Percentiles rank a stretch among this genome's conserved stretches.
Conservation (phyloP, 108 stramenopile genomes). For the Conticribra weissflogii region DNA sequence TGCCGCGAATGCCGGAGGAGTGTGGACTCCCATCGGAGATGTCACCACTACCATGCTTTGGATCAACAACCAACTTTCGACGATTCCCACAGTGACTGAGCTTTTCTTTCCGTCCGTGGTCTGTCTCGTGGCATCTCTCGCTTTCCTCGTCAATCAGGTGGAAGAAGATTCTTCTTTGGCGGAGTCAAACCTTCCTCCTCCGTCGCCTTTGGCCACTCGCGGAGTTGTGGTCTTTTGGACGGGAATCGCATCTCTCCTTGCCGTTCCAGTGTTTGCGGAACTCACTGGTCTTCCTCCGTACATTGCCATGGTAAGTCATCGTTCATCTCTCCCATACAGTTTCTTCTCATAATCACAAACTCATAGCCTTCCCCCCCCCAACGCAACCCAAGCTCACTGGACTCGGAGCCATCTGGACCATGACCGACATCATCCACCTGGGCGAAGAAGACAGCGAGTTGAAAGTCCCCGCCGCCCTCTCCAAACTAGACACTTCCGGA, state of each 20-base stretch:
- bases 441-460: conserved; percentile 85
- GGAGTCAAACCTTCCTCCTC: conserved; percentile 55
- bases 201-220: conserved; percentile 77
- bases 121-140: conserved; percentile 82
- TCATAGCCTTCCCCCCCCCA: neutral
- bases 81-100: conserved; percentile 87
- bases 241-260: conserved; percentile 83
- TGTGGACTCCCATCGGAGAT: conserved; percentile 96
- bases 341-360: neutral
- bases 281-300: conserved; percentile 94
- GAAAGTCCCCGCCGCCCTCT: conserved; percentile 83
- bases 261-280: conserved; percentile 89
- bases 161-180: conserved; percentile 72
- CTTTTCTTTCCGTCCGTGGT: conserved; percentile 88
- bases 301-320: conserved; percentile 77
- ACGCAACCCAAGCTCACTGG: conserved; percentile 67
- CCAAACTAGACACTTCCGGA: conserved; percentile 88
- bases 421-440: conserved; percentile 94
- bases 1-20: conserved; percentile 95
- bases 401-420: conserved; percentile 91
- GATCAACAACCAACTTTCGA: conserved; percentile 91
- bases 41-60: conserved; percentile 97
- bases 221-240: conserved; percentile 88
- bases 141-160: conserved; percentile 83
- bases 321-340: neutral